Evolutionary conservation across 306 rosid genomes (phyloP).

Genomic region (Arachis stenosperma): DNA sequence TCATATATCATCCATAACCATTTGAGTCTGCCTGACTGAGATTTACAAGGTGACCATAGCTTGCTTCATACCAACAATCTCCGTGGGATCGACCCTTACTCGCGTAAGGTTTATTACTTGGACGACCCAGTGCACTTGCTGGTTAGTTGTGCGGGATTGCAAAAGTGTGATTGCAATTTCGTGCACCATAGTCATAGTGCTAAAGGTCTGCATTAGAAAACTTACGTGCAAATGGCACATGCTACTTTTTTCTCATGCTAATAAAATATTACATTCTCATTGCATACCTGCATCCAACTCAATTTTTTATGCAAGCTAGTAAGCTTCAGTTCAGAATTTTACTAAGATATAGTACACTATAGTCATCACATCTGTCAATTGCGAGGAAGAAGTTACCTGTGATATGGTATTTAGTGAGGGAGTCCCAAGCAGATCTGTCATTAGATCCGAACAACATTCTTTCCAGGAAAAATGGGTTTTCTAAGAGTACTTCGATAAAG

Average conservation of each 20-base stretch:
- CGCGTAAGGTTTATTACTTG: too few species aligned
- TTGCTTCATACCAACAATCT: too few species aligned
- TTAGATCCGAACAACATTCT: conserved; percentile 94
- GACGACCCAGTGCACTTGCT: too few species aligned
- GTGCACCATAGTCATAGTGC: too few species aligned
- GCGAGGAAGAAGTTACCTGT: conserved; percentile 51
- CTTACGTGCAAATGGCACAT: conserved; percentile 71
- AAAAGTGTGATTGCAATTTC: too few species aligned
- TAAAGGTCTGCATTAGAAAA: conserved; percentile 84
- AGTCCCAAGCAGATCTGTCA: conserved; percentile 97
- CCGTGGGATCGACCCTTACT: too few species aligned
- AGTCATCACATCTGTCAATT: not conserved
- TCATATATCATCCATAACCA: too few species aligned
- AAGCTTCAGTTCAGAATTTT: not conserved
- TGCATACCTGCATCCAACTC: conserved; percentile 70
- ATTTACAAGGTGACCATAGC: too few species aligned
- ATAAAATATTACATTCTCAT: conserved; percentile 92
- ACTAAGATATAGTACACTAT: not conserved
- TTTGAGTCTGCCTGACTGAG: too few species aligned
- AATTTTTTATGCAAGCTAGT: not conserved
- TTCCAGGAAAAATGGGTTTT: conserved; percentile 96
- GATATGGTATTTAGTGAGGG: conserved; percentile 93
- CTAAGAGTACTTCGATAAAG: conserved; percentile 85
- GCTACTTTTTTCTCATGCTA: conserved; percentile 91
- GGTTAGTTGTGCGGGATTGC: too few species aligned